Conservation (phyloP, 2,329 filamentous ascomycete genomes). For the Ceratocystiopsis minuta region DNA sequence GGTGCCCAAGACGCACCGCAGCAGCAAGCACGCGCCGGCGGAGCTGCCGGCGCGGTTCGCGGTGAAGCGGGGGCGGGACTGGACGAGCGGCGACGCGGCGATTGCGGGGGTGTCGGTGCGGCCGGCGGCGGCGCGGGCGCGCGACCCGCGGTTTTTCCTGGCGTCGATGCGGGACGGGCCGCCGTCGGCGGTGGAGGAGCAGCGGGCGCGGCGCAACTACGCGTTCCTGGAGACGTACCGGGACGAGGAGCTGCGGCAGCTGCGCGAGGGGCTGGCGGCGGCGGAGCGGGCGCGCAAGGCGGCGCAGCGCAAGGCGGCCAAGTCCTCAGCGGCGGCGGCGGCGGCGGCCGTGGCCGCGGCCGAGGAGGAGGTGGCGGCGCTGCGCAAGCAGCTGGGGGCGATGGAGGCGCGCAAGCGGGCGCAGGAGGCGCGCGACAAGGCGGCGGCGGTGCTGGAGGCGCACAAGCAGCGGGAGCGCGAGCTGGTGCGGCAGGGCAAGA, state of each 20-base stretch:
- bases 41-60: conserved; percentile 68
- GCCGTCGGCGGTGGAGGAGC: conserved; percentile 27
- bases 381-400: conserved; percentile 57
- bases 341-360: conserved; percentile 1
- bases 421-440: conserved; percentile 48
- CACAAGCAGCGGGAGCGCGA: conserved; percentile 75
- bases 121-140: conserved; percentile 22
- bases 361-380: conserved; percentile 36
- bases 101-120: conserved; percentile 32
- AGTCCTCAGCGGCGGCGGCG: too few species aligned
- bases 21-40: conserved; percentile 74
- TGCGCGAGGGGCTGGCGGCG: conserved; percentile 48
- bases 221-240: conserved; percentile 78
- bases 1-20: conserved; percentile 17
- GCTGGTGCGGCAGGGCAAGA: conserved; percentile 71
- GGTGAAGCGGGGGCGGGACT: conserved; percentile 60
- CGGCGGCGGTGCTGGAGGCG: conserved; percentile 49
- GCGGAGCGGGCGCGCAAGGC: conserved; percentile 25
- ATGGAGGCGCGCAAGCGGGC: conserved; percentile 66
- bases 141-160: conserved; percentile 81
- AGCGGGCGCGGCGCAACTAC: conserved; percentile 54
- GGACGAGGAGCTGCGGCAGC: conserved; percentile 59
- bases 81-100: conserved; percentile 7
- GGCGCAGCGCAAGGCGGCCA: conserved; percentile 3
- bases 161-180: conserved; percentile 28